These are phyloP conservation scores for Ambispora gerdemannii DNA, from an alignment of 192 early-diverging fungal species.

Conservation along the genomic window DNA sequence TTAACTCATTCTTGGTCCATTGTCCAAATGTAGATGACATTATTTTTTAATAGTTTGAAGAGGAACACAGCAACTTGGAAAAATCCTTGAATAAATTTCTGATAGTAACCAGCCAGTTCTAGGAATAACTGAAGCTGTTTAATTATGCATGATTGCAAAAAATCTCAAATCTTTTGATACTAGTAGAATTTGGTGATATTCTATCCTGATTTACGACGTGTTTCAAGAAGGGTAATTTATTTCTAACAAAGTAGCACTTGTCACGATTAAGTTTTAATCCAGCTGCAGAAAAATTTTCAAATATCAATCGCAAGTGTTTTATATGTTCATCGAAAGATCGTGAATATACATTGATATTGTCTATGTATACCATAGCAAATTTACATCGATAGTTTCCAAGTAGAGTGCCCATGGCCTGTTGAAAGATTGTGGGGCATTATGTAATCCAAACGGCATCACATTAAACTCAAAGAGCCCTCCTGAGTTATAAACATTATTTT, in stretches of 20 bases:
- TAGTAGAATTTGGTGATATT: neutral
- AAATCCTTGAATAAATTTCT: too few species aligned
- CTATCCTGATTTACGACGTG: conserved; percentile 18
- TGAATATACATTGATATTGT: too few species aligned
- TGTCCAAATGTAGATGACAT: neutral
- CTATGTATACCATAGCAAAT: conserved; percentile 36
- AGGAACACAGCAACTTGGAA: neutral
- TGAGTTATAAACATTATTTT: conserved; percentile 37
- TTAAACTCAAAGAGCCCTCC: too few species aligned
- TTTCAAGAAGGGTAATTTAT: conserved; percentile 6
- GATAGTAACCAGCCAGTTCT: too few species aligned
- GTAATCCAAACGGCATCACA: conserved; percentile 44
- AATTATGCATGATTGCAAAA: conserved; percentile 1
- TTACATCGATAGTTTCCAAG: conserved; percentile 30
- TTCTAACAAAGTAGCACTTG: conserved; percentile 10
- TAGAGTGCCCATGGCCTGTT: conserved; percentile 43
- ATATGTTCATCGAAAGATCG: conserved; percentile 32
- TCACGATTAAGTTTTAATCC: neutral
- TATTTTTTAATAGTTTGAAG: too few species aligned
- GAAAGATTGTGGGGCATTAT: conserved; percentile 41
- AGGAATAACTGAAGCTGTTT: neutral
- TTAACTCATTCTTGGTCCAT: neutral
- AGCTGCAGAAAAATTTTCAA: neutral
- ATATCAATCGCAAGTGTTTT: neutral
- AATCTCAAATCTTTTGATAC: conserved; percentile 4